Percentiles rank a stretch among this genome's conserved stretches.
These are phyloP conservation scores for Chenopodium berlandieri DNA, from an alignment of 148 eudicot species.

Conservation along the genomic window DNA sequence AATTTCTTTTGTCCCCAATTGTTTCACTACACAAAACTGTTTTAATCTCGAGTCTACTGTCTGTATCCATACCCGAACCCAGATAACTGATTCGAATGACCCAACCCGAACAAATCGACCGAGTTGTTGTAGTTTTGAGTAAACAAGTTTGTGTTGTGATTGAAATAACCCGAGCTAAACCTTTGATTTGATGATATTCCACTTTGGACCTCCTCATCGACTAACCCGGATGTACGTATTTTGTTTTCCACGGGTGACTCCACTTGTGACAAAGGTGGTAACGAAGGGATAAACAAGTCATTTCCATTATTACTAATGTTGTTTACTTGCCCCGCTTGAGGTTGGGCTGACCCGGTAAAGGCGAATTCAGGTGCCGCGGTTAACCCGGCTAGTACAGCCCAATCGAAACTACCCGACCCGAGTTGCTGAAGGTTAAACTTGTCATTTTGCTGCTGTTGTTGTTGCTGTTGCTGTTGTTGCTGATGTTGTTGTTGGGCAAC, in stretches of 20 bases:
- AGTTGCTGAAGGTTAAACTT: constrained; percentile 39
- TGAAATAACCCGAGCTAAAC: constrained; percentile 24
- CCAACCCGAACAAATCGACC: constrained; percentile 38
- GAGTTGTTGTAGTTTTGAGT: constrained; percentile 20
- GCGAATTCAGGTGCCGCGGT: constrained; percentile 32
- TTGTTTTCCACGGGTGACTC: constrained; percentile 27
- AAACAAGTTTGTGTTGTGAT: constrained; percentile 25
- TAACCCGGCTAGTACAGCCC: constrained; percentile 51
- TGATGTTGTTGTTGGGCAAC: constrained; percentile 18
- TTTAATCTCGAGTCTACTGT: not conserved
- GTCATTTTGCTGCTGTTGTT: constrained; percentile 24
- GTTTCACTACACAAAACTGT: not conserved
- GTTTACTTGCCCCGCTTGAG: constrained; percentile 19
- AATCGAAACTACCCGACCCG: constrained; percentile 51
- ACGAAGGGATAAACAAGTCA: constrained; percentile 37
- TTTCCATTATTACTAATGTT: constrained; percentile 18
- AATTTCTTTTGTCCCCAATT: not conserved
- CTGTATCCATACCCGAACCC: constrained; percentile 28
- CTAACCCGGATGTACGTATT: constrained; percentile 7
- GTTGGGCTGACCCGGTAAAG: constrained; percentile 24
- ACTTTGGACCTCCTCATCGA: constrained; percentile 62
- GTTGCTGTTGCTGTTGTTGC: not conserved
- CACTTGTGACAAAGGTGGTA: constrained; percentile 37
- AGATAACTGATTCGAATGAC: constrained; percentile 32
- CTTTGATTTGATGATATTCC: constrained; percentile 35